Evolutionary conservation across 768 basidiomycete species (phyloP).

Genomic region (Leccinum subtestaceum): DNA sequence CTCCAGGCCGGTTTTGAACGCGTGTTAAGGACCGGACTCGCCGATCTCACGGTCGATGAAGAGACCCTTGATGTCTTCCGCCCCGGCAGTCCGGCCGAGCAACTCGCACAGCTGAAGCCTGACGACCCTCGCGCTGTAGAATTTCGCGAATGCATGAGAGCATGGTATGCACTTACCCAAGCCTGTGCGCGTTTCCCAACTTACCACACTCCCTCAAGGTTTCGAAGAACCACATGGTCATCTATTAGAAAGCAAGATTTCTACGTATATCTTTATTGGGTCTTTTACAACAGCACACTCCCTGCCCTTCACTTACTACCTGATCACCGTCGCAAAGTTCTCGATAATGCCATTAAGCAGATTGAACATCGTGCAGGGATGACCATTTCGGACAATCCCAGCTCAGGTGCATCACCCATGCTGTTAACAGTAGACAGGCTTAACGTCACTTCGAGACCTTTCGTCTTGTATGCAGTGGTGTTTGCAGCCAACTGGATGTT

Average conservation of each 20-base stretch:
- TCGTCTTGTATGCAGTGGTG: slow-evolving; percentile 58
- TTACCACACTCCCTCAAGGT: slow-evolving; percentile 42
- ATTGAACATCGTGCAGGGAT: slow-evolving; percentile 73
- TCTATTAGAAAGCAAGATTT: slow-evolving; percentile 61
- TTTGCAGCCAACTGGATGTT: slow-evolving; percentile 47
- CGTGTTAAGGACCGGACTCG: slow-evolving; percentile 64
- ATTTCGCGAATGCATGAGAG: slow-evolving; percentile 65
- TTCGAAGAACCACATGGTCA: slow-evolving; percentile 72
- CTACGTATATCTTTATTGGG: slow-evolving; percentile 80
- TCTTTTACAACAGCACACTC: slow-evolving; percentile 67
- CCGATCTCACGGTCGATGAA: slow-evolving; percentile 52
- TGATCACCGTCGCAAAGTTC: slow-evolving; percentile 40
- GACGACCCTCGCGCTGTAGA: slow-evolving; percentile 72
- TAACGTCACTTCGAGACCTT: slow-evolving; percentile 64
- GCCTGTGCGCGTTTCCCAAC: background rate
- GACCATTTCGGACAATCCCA: slow-evolving; percentile 57
- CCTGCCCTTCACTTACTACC: slow-evolving; percentile 50
- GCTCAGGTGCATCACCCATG: slow-evolving; percentile 51
- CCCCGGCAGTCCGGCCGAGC: slow-evolving; percentile 62
- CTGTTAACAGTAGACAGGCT: slow-evolving; percentile 78
- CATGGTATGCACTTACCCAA: slow-evolving; percentile 36
- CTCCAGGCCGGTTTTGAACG: slow-evolving; percentile 59
- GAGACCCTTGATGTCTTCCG: slow-evolving; percentile 47
- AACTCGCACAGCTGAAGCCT: slow-evolving; percentile 51
- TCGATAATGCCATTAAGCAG: slow-evolving; percentile 60